Base-by-base conservation (phyloP, 371 early-diverging fungal species). In the Mucor circinelloides region DNA sequence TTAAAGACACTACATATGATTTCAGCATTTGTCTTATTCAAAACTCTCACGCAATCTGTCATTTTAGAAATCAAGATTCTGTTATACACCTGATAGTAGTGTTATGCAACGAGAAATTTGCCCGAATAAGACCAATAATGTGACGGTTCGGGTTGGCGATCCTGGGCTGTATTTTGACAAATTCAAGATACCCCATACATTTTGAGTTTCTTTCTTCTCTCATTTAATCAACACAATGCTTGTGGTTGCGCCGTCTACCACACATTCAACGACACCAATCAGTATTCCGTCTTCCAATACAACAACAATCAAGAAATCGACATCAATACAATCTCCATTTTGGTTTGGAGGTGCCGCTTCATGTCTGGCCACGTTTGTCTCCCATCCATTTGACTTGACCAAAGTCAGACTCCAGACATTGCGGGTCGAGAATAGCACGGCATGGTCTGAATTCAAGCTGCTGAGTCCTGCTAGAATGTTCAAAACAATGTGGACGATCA, bases 371-470 rank as follows among this genome's bases (percentile, higher is more conserved):
- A 87, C 87, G 8, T 74, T 88, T 58, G 85, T 86, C 44, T 90
- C 91, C 1, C 92, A 93, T 54, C 93, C 93, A 0, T 86, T 93
- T 59, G 93, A 93, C 72, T 82, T 91, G 46, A 80, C 90, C 60
- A 92, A 93, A 72, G 90, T 93, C 28, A 84, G 93, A 25, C 67
- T 92, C 48, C 93, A 93, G 71, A 92, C 90, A 15, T 58, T 79
- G 15, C 67, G 69, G 42, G 58, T 73, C 5, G 74, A 70, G 23
- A 61, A 68, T n/a, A 64, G 36, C 17, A 50, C 67, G 3, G 42
- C 66, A 50, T 69, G 84, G 78, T 56, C 69, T 62, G 62, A 69
- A 28, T 69, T 77, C 27, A 66, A 68, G 61, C 54, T 61, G n/a
- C 64, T 71, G 31, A 73, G 71, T 48, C 74, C 77, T 15, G 52